A percentile compares a stretch with the other conserved stretches of the same genome.
phyloP scores from a whole-genome alignment of 2,329 filamentous ascomycete genomes.

The Curvularia sp. region DNA sequence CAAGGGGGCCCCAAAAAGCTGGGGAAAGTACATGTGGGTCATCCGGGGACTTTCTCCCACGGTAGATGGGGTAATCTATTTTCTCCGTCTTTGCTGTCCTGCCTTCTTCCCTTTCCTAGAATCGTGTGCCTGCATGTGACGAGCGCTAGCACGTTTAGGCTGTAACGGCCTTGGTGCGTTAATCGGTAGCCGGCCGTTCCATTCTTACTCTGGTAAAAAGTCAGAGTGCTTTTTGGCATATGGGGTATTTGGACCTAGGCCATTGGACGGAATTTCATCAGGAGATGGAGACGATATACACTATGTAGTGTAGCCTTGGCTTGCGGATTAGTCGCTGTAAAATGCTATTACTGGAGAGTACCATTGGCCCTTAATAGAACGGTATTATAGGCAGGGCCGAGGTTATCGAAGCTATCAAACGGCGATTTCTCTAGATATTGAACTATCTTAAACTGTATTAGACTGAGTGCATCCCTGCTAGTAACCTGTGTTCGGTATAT shows the following conservation, averaged over 20 bases:
- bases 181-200: background rate
- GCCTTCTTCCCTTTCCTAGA: background rate
- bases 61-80: background rate
- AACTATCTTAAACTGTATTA: background rate
- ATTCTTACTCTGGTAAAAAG: background rate
- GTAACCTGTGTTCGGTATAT: background rate
- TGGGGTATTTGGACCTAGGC: background rate
- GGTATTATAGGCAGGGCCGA: background rate
- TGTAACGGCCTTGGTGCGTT: background rate
- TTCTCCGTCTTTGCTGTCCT: background rate
- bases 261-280: background rate
- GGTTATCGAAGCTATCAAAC: background rate
- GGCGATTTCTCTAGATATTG: background rate
- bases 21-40: background rate
- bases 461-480: background rate
- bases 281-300: background rate
- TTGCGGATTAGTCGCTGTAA: background rate
- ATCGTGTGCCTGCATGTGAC: background rate
- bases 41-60: background rate
- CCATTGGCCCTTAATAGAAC: background rate
- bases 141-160: background rate
- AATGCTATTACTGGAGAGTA: background rate
- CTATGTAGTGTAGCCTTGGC: background rate
- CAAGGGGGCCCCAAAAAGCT: slow-evolving; percentile 1
- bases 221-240: background rate